Base-by-base conservation (phyloP, 352 stramenopile species). In the Pythium folliculosum region DNA sequence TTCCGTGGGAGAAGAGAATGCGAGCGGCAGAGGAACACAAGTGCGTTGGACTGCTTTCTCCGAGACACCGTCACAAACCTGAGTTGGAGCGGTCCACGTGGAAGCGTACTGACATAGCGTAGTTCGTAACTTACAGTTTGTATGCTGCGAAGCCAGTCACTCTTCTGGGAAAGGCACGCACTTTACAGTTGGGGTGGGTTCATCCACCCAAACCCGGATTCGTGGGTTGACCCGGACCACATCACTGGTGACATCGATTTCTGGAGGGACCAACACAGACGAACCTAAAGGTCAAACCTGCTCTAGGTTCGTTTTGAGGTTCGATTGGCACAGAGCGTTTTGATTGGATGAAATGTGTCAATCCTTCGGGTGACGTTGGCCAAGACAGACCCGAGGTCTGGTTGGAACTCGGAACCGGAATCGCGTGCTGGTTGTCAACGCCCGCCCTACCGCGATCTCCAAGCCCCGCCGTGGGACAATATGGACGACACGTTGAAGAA, bases 401-500 rank as follows among this genome's bases (percentile, higher is more conserved):
- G 10, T n/a, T 7, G 40, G 40, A 47, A 47, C 40, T n/a, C 14
- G 40, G 40, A 47, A 47, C 40, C 40, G 40, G 40, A 47, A 47
- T 47, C 35, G 35, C 27, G 27, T 32, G 27, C 12, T 40, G 40
- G 9, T n/a, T 47, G 40, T 47, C 40, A 47, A n/a, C 40, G 40
- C 17, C 27, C 10, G 9, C n/a, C n/a, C n/a, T n/a, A n/a, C 1
- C 13, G 40, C 40, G 40, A n/a, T 47, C 40, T 43, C 40, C 40
- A n/a, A 19, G 40, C 13, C 2, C 17, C 40, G 37, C 10, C 37
- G 35, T 40, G 8, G 35, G 35, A 40, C 35, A 50, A 40, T 21
- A 88, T 91, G 76, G 86, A 94, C 49, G 83, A 91, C 67, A 83
- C 71, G 60, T 23, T 74, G 48, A 85, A 88, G 78, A 94, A 91